Base-by-base conservation (phyloP, 257 asterid genomes). In the Lycium ferocissimum region DNA sequence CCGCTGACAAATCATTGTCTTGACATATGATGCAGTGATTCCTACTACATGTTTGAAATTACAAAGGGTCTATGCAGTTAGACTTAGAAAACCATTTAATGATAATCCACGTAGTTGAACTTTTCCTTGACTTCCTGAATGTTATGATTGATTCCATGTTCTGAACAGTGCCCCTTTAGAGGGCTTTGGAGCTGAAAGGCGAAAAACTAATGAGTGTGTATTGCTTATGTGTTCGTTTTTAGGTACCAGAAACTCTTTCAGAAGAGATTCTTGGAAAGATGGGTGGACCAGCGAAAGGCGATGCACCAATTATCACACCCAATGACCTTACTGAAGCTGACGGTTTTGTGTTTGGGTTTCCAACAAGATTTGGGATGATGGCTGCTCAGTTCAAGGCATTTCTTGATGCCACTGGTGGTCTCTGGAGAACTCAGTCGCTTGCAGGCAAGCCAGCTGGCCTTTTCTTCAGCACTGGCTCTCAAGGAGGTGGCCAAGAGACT, bases 321-420 rank as follows among this genome's bases (percentile, higher is more conserved):
- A 70, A 86, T 12, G 91, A 93, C 11, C 96, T 93, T 12, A 63
- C 86, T 0, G 93, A 91, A 12, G 93, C 94, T 0, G 94, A 91
- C 47, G 96, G 94, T 9, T 2, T 90, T 86, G 43, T 93, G 18
- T 93, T 93, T 4, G 96, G 96, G 8, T 91, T 93, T 89, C 96
- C 96, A 4, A 91, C 96, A 1, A 88, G 96, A 80, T 93, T 90
- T 13, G 96, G 96, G 12, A 93, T 93, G 94, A 93, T 93, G 96
- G 90, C 94, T 6, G 91, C 96, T 82, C 96, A 92, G 45, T 87
- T 91, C 43, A 92, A 92, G 35, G 92, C 96, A 0, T 91, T 93
- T 82, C 67, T 93, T 22, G 96, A 93, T 73, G 66, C 94, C 1
- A 93, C 96, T 0, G 94, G 96, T 61, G 93, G 93, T 12, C 72